Percentiles rank a stretch among this genome's conserved stretches.
Evolutionary conservation across 441 rosid species (phyloP).

Genomic region (Adansonia madagascariensis): DNA sequence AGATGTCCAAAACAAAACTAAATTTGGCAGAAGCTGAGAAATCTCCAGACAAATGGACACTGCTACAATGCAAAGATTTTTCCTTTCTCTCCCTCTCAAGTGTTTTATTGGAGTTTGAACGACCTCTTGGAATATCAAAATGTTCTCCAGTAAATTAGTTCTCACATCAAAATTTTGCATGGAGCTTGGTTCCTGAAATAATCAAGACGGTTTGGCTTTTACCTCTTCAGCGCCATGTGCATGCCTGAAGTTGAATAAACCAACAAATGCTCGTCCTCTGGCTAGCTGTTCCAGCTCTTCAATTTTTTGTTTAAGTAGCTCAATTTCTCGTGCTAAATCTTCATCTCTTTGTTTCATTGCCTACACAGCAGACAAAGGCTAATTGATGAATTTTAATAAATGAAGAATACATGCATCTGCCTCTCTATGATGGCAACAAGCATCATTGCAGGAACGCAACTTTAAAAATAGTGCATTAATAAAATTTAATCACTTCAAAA

Average conservation of each 20-base stretch:
- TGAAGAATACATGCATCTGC: slow-evolving; percentile 1
- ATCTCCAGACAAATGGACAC: background rate
- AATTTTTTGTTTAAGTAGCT: slow-evolving; percentile 49
- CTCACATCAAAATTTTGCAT: background rate
- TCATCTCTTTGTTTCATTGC: slow-evolving; percentile 62
- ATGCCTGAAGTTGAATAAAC: slow-evolving; percentile 45
- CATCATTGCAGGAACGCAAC: background rate
- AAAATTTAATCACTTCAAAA: background rate
- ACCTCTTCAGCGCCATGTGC: slow-evolving; percentile 28
- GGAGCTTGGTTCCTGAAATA: background rate
- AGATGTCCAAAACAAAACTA: background rate
- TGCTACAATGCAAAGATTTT: background rate
- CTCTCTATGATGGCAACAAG: background rate
- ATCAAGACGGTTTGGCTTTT: slow-evolving; percentile 36
- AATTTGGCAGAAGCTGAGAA: background rate
- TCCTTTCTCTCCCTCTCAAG: background rate
- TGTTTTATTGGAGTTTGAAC: background rate
- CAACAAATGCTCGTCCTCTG: slow-evolving; percentile 49
- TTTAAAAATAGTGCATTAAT: background rate
- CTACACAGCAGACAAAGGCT: slow-evolving; percentile 30
- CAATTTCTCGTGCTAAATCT: slow-evolving; percentile 49
- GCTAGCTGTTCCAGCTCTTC: slow-evolving; percentile 62
- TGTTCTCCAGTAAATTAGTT: background rate
- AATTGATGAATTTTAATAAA: background rate
- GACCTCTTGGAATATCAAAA: background rate